A percentile compares a stretch with the other conserved stretches of the same genome.
Conservation (phyloP, 352 stramenopile genomes). For the Phytophthora chlamydospora region DNA sequence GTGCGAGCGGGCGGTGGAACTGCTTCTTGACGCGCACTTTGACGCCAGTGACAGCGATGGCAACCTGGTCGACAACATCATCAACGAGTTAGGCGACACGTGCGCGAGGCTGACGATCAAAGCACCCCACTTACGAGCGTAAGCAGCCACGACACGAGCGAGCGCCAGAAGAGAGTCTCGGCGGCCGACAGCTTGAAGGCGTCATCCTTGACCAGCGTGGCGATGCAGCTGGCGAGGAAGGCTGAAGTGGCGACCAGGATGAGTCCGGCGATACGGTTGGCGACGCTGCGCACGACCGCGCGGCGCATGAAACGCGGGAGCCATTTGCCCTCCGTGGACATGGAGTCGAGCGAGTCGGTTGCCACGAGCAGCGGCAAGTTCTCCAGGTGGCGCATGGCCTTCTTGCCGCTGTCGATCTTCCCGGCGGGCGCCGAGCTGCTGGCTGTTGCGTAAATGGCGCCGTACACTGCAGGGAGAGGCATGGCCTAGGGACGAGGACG, state of each 20-base stretch:
- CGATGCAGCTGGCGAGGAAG: slow-evolving; percentile 65
- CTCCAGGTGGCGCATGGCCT: slow-evolving; percentile 47
- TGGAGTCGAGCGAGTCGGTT: slow-evolving; percentile 30
- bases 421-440: slow-evolving; percentile 20
- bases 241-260: slow-evolving; percentile 58
- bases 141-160: slow-evolving; percentile 55
- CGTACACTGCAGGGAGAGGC: slow-evolving; percentile 38
- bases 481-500: slow-evolving; percentile 7
- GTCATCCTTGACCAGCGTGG: slow-evolving; percentile 62
- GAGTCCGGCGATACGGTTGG: slow-evolving; percentile 39
- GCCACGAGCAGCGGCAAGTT: slow-evolving; percentile 49
- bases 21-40: slow-evolving; percentile 46
- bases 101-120: background rate
- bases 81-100: background rate
- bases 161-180: slow-evolving; percentile 76
- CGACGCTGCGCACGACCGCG: slow-evolving; percentile 30
- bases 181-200: slow-evolving; percentile 57
- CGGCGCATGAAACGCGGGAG: slow-evolving; percentile 40
- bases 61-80: slow-evolving; percentile 31
- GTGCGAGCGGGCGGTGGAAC: slow-evolving; percentile 40
- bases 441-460: slow-evolving; percentile 31
- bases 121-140: slow-evolving; percentile 43
- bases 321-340: slow-evolving; percentile 35
- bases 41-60: slow-evolving; percentile 34
- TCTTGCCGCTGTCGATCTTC: slow-evolving; percentile 43